Evolutionary conservation across 768 basidiomycete species (phyloP).

Genomic region (Xerocomellus chrysenteron): DNA sequence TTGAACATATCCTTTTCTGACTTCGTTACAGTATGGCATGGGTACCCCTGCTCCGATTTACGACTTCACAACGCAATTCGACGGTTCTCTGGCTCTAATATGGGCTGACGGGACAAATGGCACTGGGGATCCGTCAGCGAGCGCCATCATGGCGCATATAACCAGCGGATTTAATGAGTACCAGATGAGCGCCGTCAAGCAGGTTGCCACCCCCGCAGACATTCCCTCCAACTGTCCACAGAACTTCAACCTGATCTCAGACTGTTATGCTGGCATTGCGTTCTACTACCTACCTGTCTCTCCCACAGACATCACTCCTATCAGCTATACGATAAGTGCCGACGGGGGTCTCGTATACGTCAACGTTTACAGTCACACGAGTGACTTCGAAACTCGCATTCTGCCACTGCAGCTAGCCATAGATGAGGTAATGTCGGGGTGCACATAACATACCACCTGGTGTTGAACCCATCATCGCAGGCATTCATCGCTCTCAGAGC

Average conservation of each 20-base stretch:
- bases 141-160: constrained; percentile 59
- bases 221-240: constrained; percentile 63
- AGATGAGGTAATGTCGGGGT: constrained; percentile 49
- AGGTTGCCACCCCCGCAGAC: constrained; percentile 46
- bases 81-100: constrained; percentile 50
- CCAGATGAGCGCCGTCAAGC: constrained; percentile 50
- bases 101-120: constrained; percentile 72
- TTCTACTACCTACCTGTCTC: constrained; percentile 57
- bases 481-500: constrained; percentile 71
- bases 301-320: constrained; percentile 27
- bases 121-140: constrained; percentile 51
- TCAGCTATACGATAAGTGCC: constrained; percentile 70
- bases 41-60: constrained; percentile 53
- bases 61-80: constrained; percentile 48
- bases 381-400: constrained; percentile 66
- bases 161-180: constrained; percentile 48
- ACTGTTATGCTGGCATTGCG: constrained; percentile 66
- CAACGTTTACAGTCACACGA: constrained; percentile 62
- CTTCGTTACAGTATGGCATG: constrained; percentile 53
- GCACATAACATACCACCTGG: not conserved
- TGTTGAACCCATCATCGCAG: constrained; percentile 33
- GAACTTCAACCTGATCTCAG: constrained; percentile 69
- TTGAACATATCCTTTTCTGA: not conserved
- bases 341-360: constrained; percentile 65
- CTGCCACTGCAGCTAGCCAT: constrained; percentile 78